phyloP scores from a whole-genome alignment of 2,329 filamentous ascomycete species.

The Hymenoscyphus linearis region DNA sequence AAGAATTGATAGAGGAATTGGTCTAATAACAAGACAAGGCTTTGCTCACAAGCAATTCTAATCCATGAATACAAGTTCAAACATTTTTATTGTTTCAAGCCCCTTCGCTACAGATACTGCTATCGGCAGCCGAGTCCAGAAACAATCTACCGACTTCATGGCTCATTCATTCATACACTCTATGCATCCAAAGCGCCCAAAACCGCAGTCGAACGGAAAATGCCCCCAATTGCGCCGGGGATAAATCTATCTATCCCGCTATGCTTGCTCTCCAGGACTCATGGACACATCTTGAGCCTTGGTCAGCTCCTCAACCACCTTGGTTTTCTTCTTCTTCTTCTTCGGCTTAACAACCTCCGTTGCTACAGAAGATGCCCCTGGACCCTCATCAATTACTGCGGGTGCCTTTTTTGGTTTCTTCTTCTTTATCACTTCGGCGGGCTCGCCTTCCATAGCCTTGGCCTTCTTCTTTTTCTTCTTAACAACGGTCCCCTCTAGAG shows the following conservation, averaged over 20 bases:
- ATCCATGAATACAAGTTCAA: not conserved
- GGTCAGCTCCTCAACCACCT: not conserved
- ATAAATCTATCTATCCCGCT: conserved; percentile 11
- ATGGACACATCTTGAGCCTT: not conserved
- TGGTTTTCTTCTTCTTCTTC: conserved; percentile 41
- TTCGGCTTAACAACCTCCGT: conserved; percentile 33
- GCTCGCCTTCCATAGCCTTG: conserved; percentile 20
- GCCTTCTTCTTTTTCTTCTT: conserved; percentile 55
- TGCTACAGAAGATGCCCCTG: conserved; percentile 15
- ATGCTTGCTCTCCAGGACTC: conserved; percentile 9
- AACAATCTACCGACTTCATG: not conserved
- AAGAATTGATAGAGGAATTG: too few species aligned
- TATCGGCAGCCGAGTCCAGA: not conserved
- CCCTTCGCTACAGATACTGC: not conserved
- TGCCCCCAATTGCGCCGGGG: conserved; percentile 13
- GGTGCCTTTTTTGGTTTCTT: conserved; percentile 37
- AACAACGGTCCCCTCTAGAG: conserved; percentile 57
- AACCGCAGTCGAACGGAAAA: conserved; percentile 2
- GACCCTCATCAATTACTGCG: conserved; percentile 25
- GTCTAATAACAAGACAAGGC: too few species aligned
- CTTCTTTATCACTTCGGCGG: conserved; percentile 37
- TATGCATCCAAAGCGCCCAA: not conserved
- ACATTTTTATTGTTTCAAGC: not conserved
- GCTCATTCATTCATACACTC: not conserved
- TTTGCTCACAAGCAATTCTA: too few species aligned